Evolutionary conservation across 1,284 basidiomycete genomes (phyloP), one percentile per base, ranked within the genome.

Genomic region (Mycena sp.): DNA sequence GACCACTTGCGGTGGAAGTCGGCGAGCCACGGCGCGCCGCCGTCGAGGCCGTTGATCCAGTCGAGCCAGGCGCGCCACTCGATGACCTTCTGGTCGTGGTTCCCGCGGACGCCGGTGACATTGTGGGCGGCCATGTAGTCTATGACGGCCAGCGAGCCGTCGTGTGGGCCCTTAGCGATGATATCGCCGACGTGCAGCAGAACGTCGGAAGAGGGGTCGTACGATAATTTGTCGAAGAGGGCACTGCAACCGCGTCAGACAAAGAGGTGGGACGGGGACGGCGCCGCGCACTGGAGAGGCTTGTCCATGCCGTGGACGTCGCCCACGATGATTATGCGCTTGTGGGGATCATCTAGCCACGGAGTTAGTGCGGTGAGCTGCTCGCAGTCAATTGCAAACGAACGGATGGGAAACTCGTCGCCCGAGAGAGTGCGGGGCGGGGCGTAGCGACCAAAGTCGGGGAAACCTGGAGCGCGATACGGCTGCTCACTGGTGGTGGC

Each of bases 51-150:
- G 6, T 68, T 61, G 6, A 87, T 83, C 90, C 91, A 93, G 29
- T 86, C 83, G 61, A 93, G 84, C 94, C 94, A 98, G 2, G 83
- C 81, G 37, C 89, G 84, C 94, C 95, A 96, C 76, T 95, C 91
- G 40, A 96, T 83, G 50, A 95, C 87, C 67, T 85, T 84, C 72
- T 97, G 93, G 78, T 98, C 95, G 72, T 97, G 93, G 73, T 98
- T 98, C 0, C 95, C 95, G 41, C 95, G 87, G 5, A 96, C 93
- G 17, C 93, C 94, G 28, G 81, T 82, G 30, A 90, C 79, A 58
- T 87, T 83, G 71, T 89, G 75, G 11, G 77, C 71, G 2, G 87
- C 77, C 81, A 95, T 83, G 76, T 86, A 93, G 16, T 81, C 75
- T 12, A 96, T 76, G 19, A 92, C 84, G 17, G 85, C 80, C 58